Evolutionary conservation across 2,329 filamentous ascomycete species (phyloP).

Genomic region (Didymella exigua): DNA sequence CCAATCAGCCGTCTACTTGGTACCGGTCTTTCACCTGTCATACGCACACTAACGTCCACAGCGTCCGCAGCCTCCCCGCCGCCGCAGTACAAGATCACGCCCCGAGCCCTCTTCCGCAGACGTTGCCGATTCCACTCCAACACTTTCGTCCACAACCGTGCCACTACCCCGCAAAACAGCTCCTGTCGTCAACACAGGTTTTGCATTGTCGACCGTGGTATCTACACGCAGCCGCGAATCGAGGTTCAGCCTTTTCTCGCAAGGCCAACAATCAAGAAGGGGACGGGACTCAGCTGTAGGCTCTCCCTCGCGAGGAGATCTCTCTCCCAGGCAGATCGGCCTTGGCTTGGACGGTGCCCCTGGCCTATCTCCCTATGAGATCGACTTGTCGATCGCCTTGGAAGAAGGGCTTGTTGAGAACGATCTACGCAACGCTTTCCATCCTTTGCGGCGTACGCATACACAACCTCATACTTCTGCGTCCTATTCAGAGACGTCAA

Average conservation of each 20-base stretch:
- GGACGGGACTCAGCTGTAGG: conserved; percentile 10
- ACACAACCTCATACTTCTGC: not conserved
- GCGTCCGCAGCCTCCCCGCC: conserved; percentile 6
- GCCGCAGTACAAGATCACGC: conserved; percentile 7
- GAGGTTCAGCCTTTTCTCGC: conserved; percentile 1
- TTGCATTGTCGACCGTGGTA: not conserved
- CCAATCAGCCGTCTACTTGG: not conserved
- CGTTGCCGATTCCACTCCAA: not conserved
- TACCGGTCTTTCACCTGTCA: not conserved
- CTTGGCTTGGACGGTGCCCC: not conserved
- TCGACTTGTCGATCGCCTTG: conserved; percentile 18
- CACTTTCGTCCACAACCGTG: not conserved
- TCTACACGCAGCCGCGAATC: not conserved
- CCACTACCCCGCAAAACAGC: not conserved
- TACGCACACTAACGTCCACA: conserved; percentile 11
- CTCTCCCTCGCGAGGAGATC: conserved; percentile 11
- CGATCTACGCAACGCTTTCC: not conserved
- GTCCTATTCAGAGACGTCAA: not conserved
- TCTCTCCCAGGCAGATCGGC: not conserved
- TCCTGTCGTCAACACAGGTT: not conserved
- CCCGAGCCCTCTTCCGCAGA: not conserved
- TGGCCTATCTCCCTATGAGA: conserved; percentile 2
- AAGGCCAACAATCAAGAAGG: not conserved
- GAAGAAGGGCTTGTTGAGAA: conserved; percentile 15
- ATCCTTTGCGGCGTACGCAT: not conserved